Evolutionary conservation across 2,329 filamentous ascomycete species (phyloP).

Genomic region (Hawksworthiomyces lignivorus): DNA sequence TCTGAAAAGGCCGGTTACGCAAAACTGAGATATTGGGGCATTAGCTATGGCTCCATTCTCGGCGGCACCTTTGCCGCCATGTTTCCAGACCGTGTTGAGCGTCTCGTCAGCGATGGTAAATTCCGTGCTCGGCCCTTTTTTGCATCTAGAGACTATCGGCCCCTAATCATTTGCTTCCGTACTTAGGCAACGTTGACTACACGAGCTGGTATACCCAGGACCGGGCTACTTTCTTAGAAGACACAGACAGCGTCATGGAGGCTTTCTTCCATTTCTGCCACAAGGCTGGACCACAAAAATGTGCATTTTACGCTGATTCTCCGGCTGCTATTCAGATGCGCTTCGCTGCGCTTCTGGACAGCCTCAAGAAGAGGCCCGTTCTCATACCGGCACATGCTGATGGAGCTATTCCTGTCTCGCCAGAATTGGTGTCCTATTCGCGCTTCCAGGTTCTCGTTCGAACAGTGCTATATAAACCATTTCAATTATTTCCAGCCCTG

Average conservation of each 20-base stretch:
- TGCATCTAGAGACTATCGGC: too few relatives aligned
- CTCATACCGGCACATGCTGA: slow-evolving; percentile 24
- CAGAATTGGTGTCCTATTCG: slow-evolving; percentile 41
- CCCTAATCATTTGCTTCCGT: too few relatives aligned
- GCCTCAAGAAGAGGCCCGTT: slow-evolving; percentile 34
- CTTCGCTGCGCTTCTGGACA: slow-evolving; percentile 31
- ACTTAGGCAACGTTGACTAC: slow-evolving; percentile 39
- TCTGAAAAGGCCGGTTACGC: slow-evolving; percentile 31
- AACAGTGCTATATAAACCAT: slow-evolving; percentile 35
- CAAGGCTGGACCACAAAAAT: slow-evolving; percentile 39
- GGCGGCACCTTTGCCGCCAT: slow-evolving; percentile 44
- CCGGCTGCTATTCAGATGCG: slow-evolving; percentile 30
- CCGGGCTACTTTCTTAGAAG: slow-evolving; percentile 38
- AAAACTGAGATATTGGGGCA: slow-evolving; percentile 44
- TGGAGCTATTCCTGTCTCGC: slow-evolving; percentile 29
- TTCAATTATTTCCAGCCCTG: slow-evolving; percentile 31
- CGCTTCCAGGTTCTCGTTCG: slow-evolving; percentile 36
- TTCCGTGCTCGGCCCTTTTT: too few relatives aligned
- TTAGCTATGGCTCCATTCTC: slow-evolving; percentile 46
- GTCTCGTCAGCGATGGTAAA: slow-evolving; percentile 43
- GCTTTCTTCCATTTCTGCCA: slow-evolving; percentile 48
- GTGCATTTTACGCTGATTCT: slow-evolving; percentile 32
- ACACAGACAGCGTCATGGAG: slow-evolving; percentile 45
- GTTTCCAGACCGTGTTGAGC: slow-evolving; percentile 42
- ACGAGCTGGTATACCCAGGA: slow-evolving; percentile 42